Conservation (phyloP, 2,329 filamentous ascomycete genomes). For the Furcasterigmium sp. region DNA sequence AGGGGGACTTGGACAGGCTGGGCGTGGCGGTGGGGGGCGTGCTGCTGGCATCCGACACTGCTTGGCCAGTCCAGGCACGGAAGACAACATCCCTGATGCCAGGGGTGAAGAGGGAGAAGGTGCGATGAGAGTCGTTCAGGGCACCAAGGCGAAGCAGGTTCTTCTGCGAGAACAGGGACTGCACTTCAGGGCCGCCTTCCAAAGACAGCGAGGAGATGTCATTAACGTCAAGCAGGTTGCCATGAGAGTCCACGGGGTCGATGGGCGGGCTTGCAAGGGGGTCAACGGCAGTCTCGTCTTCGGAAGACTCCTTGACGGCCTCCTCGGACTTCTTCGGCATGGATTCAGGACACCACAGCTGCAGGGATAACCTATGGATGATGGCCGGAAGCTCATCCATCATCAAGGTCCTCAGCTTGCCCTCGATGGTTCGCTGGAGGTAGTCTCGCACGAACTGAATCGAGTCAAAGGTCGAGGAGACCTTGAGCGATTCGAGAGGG, state of each 20-base stretch:
- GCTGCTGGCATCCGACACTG: conserved; percentile 53
- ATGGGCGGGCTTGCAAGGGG: conserved; percentile 77
- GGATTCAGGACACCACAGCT: conserved; percentile 87
- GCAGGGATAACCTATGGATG: conserved; percentile 85
- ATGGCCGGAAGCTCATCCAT: conserved; percentile 98
- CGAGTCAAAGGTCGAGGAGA: conserved; percentile 97
- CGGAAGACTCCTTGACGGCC: conserved; percentile 37
- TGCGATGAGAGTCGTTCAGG: conserved; percentile 82
- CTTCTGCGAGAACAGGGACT: conserved; percentile 92
- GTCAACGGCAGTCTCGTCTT: conserved; percentile 61
- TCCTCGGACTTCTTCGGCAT: conserved; percentile 59
- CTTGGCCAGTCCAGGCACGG: conserved; percentile 80
- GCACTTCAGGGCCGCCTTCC: conserved; percentile 73
- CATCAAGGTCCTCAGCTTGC: conserved; percentile 84
- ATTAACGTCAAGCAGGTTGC: conserved; percentile 69
- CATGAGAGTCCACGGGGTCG: conserved; percentile 76
- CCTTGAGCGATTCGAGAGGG: conserved; percentile 93
- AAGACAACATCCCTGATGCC: conserved; percentile 88
- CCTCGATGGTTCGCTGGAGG: conserved; percentile 91
- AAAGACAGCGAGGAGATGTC: conserved; percentile 73
- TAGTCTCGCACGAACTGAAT: conserved; percentile 98
- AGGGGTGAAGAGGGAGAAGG: conserved; percentile 85
- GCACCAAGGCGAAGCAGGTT: conserved; percentile 80
- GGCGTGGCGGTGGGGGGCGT: conserved; percentile 45
- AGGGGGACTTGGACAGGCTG: conserved; percentile 57